Evolutionary conservation across 23 red algal species (phyloP), one percentile per base, ranked within the genome.

Genomic region (Pyropia haitanensis): DNA sequence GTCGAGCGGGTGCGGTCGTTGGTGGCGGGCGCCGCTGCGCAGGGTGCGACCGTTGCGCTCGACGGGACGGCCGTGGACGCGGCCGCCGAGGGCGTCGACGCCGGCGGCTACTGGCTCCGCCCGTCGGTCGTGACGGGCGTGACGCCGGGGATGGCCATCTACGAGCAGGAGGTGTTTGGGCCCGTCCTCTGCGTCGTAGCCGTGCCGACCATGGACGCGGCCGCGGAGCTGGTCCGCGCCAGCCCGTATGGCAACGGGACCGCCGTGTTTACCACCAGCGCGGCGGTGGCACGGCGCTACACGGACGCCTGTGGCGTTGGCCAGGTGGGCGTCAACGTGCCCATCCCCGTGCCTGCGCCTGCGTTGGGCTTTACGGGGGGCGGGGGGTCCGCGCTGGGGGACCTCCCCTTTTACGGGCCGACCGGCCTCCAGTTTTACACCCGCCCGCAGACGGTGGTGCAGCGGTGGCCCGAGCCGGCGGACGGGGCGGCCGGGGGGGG

Each of bases 391-490:
- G 44, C 67, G 27, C 22, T 65, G 27, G 75, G 75, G 19, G 75
- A 79, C 65, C 56, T 79, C 18, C 75, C 59, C 14, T 79, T 79
- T 32, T 79, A 79, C 54, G 75, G 75, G 1, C 22, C n/a, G 1
- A 31, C 75, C 6, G 75, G 75, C 18, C n/a, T 79, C 22, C 34
- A 79, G 27, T 79, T 79, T 68, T 79, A 53, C 59, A 79, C 59
- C 39, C 50, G 64, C 27, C 75, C 61, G 50, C 68, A 79, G 60
- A 79, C 50, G 17, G 46, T 79, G n/a, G 55, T 79, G 20, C 27
- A 62, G 34, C 24, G 58, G 52, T 79, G 75, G 75, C 30, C 57
- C 8, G 39, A 46, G 39, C 51, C 9, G 31, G 39, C 23, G 51
- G n/a, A 5, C 12, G 18, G 12, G 53, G n/a, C 3, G n/a, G 20